phyloP scores from a whole-genome alignment of 1,284 basidiomycete species.

The Ustilago tritici region DNA sequence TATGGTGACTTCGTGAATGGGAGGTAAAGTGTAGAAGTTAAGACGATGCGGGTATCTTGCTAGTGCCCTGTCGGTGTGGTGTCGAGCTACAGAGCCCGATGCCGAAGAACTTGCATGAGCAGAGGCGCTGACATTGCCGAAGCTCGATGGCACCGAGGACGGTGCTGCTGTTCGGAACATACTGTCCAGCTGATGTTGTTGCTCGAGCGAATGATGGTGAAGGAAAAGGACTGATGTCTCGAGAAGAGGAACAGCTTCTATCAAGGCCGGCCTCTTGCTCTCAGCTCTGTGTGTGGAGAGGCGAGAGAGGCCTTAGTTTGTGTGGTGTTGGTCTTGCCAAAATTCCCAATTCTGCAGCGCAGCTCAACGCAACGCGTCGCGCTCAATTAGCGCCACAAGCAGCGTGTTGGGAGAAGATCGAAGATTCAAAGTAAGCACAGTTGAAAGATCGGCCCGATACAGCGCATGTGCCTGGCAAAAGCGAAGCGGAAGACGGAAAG shows the following conservation, averaged over 20 bases:
- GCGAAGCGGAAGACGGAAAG: not conserved
- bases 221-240: not conserved
- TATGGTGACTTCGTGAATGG: slow-evolving; percentile 87
- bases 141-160: slow-evolving; percentile 35
- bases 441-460: slow-evolving; percentile 13
- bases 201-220: not conserved
- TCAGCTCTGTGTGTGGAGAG: slow-evolving; percentile 14
- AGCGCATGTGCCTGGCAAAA: slow-evolving; percentile 3
- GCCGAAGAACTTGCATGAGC: slow-evolving; percentile 30
- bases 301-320: not conserved
- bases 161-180: slow-evolving; percentile 52
- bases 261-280: not conserved
- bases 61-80: slow-evolving; percentile 38
- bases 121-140: slow-evolving; percentile 28
- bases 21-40: slow-evolving; percentile 81
- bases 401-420: slow-evolving; percentile 23
- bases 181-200: not conserved
- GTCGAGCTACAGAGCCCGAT: slow-evolving; percentile 41
- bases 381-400: slow-evolving; percentile 23
- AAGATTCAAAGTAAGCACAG: not conserved
- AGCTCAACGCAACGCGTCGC: slow-evolving; percentile 47
- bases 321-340: slow-evolving; percentile 39
- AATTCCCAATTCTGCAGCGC: slow-evolving; percentile 21
- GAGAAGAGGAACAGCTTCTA: not conserved
- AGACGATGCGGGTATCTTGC: slow-evolving; percentile 62